phyloP scores from a whole-genome alignment of 2,329 filamentous ascomycete genomes.

The Tolypocladium paradoxum region DNA sequence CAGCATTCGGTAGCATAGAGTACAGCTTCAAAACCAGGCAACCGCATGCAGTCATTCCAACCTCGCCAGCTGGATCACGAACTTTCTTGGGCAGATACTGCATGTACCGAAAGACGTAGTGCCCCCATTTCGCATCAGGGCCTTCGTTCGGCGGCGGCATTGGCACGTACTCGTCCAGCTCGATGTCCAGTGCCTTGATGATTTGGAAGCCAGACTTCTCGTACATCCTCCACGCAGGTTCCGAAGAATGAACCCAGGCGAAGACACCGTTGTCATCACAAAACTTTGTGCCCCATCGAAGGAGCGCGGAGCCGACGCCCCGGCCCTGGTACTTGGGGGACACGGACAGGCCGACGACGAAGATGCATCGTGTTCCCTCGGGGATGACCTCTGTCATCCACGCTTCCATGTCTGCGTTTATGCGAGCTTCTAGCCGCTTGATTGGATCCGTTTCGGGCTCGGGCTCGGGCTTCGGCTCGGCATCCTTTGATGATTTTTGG shows the following conservation, averaged over 20 bases:
- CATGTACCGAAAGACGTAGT: slow-evolving; percentile 24
- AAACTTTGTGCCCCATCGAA: slow-evolving; percentile 19
- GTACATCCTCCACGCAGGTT: slow-evolving; percentile 18
- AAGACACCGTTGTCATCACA: slow-evolving; percentile 17
- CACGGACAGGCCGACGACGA: slow-evolving; percentile 19
- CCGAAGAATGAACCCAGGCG: slow-evolving; percentile 24
- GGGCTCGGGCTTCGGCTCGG: background rate
- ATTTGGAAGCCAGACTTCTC: slow-evolving; percentile 18
- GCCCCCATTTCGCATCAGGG: slow-evolving; percentile 16
- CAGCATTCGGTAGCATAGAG: background rate
- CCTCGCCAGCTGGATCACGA: background rate
- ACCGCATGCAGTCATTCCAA: background rate
- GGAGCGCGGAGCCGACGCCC: slow-evolving; percentile 20
- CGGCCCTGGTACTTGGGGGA: slow-evolving; percentile 17
- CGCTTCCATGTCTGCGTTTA: slow-evolving; percentile 16
- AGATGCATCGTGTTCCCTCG: slow-evolving; percentile 19
- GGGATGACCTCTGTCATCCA: slow-evolving; percentile 22
- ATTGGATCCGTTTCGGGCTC: slow-evolving; percentile 12
- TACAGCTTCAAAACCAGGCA: background rate
- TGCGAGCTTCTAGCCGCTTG: slow-evolving; percentile 17
- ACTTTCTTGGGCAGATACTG: slow-evolving; percentile 10
- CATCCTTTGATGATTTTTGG: background rate
- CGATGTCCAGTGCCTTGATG: slow-evolving; percentile 16
- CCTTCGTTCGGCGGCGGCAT: slow-evolving; percentile 13
- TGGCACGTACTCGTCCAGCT: slow-evolving; percentile 20